These are phyloP conservation scores for Malus orientalis DNA, from an alignment of 306 rosid species.

Conservation along the genomic window DNA sequence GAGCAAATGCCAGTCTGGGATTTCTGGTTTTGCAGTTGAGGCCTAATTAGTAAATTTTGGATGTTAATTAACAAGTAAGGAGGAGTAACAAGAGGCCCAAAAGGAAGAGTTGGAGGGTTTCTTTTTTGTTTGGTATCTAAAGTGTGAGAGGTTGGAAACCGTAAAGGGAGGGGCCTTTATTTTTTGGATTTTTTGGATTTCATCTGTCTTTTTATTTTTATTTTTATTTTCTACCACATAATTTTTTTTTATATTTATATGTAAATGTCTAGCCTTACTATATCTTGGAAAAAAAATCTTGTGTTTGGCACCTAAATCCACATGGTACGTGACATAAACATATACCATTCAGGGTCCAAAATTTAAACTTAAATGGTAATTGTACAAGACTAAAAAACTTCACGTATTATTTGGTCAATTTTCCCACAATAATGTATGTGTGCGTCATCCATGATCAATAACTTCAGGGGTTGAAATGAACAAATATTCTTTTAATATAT, in stretches of 20 bases:
- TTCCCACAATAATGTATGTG: background rate
- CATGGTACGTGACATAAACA: too few species aligned
- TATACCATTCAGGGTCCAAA: too few species aligned
- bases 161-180: constrained; percentile 23
- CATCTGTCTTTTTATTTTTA: constrained; percentile 7
- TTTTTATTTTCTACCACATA: background rate
- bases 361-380: too few species aligned
- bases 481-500: background rate
- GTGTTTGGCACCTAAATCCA: too few species aligned
- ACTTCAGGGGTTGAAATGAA: background rate
- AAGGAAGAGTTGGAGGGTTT: background rate
- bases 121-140: background rate
- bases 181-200: background rate
- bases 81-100: background rate
- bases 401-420: background rate
- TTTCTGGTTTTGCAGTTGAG: background rate
- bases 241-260: background rate
- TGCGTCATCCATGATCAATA: background rate
- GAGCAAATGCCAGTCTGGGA: background rate
- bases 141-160: background rate
- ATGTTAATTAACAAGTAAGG: background rate
- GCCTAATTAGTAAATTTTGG: background rate
- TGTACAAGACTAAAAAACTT: too few species aligned
- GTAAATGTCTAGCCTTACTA: too few species aligned
- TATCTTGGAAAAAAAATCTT: too few species aligned